Base-by-base conservation (phyloP, 2,329 filamentous ascomycete genomes). In the Leptographium lundbergii region DNA sequence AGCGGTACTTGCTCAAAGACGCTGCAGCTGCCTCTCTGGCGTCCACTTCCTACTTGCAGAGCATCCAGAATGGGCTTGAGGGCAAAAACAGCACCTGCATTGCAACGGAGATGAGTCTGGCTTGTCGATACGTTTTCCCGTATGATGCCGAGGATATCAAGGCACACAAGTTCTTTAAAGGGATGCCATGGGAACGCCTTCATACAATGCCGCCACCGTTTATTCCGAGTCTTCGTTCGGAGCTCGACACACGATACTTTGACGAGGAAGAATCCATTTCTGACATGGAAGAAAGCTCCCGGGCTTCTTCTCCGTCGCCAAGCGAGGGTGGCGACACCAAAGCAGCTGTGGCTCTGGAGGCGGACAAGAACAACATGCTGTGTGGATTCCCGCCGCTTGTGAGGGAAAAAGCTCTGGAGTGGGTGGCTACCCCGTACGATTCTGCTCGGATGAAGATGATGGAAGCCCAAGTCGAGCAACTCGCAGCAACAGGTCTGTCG, bases 141-240 rank as follows among this genome's bases (percentile, higher is more conserved):
- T 81, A 94, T 62, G 91, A 95, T 67, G 91, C 89, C 1, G 83
- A 88, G 63, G 91, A 96, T 59, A 95, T 97, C 75, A 96, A 95
- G 69, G 73, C 79, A 4, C 94, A 97, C 71, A 81, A 83, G 13
- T 97, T 92, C 80, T 97, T 97, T 74, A 79, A 78, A 59, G 82
- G 84, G 56, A 82, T 95, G 19, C 80, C 82, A 1, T 97, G 90
- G 94, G 82, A 87, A 17, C 81, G 80, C 0, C 72, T 96, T 19
- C 87, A 94, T 66, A 72, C 80, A 39, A 79, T 82, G 59, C 75
- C 75, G 10, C 91, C 92, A 0, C 91, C 91, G 0, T 92, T 95
- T 66, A 75, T 95, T 0, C 92, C 92, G 0, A 79, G 83, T 11
- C 84, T 96, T 27, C 76, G 77, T 47, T 75, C 77, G 34, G 75